Base-by-base conservation (phyloP, 106 monocot species). In the Amphibolis antarctica region DNA sequence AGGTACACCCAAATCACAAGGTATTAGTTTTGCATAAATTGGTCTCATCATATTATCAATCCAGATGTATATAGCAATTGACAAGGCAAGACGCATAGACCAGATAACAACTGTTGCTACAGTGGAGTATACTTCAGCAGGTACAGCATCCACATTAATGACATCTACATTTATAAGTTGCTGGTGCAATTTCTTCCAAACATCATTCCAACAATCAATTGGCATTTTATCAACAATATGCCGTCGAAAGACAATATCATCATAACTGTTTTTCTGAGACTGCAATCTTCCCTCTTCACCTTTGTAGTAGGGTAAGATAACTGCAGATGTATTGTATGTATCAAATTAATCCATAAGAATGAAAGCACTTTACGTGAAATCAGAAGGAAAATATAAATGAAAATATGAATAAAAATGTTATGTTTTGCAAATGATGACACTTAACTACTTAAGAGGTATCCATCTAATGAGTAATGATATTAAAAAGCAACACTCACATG, bases 141-240 rank as follows among this genome's bases (percentile, higher is more conserved):
- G 72, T 53, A 85, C 82, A 67, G 85, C 49, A 71, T 89, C 70
- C 28, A 85, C 82, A 76, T 85, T 89, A 53, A 85, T 64, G 70
- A 89, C 89, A 78, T 89, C 89, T 71, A 89, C 78, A 70, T 85
- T 77, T 72, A 85, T 28, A 53, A 89, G 71, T 78, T 89, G 89
- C 48, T 76, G 72, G 46, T 89, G 89, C 69, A 89, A 69, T 60
- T 80, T 89, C 69, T 76, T 70, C 89, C 89, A 85, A 42, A 85
- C 68, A 69, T 89, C 85, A 85, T 85, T 89, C 89, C 89, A 89
- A 47, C 78, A 74, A 73, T 89, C 82, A 82, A 89, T 78, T 21
- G 89, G 89, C 89, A 89, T 85, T 49, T 69, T 71, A 64, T 89
- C 77, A 82, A 89, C 76, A 73, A 85, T 69, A 82, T 89, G 89